Percentiles rank a stretch among this genome's conserved stretches.
phyloP scores from a whole-genome alignment of 2,329 filamentous ascomycete species.

The Teratosphaeria destructans region DNA sequence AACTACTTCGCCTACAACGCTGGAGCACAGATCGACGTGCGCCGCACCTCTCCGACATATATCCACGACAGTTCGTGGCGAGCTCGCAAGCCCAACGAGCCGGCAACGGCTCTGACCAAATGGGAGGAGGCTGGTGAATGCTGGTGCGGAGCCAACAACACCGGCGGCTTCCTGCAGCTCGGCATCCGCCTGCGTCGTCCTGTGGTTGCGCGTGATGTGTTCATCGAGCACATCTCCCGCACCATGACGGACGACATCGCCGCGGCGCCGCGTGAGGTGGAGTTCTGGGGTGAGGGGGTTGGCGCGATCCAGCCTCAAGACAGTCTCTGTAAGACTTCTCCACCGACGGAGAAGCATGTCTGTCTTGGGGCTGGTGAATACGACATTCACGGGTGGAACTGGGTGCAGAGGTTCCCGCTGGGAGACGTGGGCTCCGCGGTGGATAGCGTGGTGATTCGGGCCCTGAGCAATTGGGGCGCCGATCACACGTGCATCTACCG shows the following conservation, averaged over 20 bases:
- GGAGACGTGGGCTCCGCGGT: constrained; percentile 20
- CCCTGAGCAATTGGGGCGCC: constrained; percentile 34
- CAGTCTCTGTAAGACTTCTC: constrained; percentile 3
- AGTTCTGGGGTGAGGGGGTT: constrained; percentile 34
- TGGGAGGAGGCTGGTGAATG: constrained; percentile 80
- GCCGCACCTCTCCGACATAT: constrained; percentile 47
- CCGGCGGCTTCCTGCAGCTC: constrained; percentile 48
- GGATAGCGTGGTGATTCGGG: constrained; percentile 29
- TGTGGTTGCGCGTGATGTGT: constrained; percentile 30
- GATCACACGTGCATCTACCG: constrained; percentile 39
- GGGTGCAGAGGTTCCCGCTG: constrained; percentile 31
- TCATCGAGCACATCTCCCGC: constrained; percentile 37
- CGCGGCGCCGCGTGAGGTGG: constrained; percentile 33
- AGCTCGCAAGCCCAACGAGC: constrained; percentile 3
- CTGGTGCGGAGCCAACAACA: constrained; percentile 57
- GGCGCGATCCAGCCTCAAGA: neutral
- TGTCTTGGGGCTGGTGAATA: constrained; percentile 34
- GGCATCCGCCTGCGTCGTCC: constrained; percentile 39
- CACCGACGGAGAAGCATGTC: constrained; percentile 13
- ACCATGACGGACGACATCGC: constrained; percentile 29
- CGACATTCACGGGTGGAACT: constrained; percentile 30
- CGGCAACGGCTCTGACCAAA: constrained; percentile 45
- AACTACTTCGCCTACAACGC: constrained; percentile 63
- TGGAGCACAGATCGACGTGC: constrained; percentile 55
- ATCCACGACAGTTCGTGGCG: neutral